A percentile compares a stretch with the other conserved stretches of the same genome.
These are phyloP conservation scores for Tephrocybe sp. DNA, from an alignment of 768 basidiomycete species.

Conservation along the genomic window DNA sequence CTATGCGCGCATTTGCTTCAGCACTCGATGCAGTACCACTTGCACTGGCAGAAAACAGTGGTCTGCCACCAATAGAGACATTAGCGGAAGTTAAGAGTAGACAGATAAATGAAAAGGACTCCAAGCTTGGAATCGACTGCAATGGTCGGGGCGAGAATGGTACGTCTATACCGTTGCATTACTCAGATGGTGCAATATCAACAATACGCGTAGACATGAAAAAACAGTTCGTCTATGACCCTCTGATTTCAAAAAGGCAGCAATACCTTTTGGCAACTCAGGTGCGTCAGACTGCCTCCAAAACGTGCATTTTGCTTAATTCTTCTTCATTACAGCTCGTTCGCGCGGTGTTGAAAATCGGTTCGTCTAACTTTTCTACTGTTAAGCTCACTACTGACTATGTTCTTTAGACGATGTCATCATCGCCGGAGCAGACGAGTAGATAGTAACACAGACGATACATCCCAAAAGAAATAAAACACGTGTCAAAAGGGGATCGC, in stretches of 20 bases:
- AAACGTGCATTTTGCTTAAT: background rate
- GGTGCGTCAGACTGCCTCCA: slow-evolving; percentile 36
- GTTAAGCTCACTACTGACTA: background rate
- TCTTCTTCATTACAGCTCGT: slow-evolving; percentile 51
- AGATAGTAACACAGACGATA: slow-evolving; percentile 6
- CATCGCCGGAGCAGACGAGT: slow-evolving; percentile 17
- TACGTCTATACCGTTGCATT: slow-evolving; percentile 29
- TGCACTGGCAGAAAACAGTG: slow-evolving; percentile 97
- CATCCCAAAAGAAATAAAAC: background rate
- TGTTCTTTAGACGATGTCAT: slow-evolving; percentile 16
- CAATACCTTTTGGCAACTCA: slow-evolving; percentile 98
- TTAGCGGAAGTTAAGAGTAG: slow-evolving; percentile 93
- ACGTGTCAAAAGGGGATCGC: background rate
- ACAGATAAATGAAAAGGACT: slow-evolving; percentile 84
- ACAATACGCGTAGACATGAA: slow-evolving; percentile 77
- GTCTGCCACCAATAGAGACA: slow-evolving; percentile 93
- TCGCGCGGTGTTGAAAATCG: slow-evolving; percentile 85
- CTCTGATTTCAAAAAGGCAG: slow-evolving; percentile 94
- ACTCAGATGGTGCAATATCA: background rate
- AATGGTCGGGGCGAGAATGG: slow-evolving; percentile 83
- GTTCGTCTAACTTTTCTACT: slow-evolving; percentile 35
- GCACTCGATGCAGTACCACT: slow-evolving; percentile 95
- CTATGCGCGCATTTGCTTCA: slow-evolving; percentile 98
- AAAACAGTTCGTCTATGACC: slow-evolving; percentile 95
- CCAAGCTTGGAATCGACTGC: slow-evolving; percentile 92